Base-by-base conservation (phyloP, 139 green algal genomes). In the Coelastrella sp. region DNA sequence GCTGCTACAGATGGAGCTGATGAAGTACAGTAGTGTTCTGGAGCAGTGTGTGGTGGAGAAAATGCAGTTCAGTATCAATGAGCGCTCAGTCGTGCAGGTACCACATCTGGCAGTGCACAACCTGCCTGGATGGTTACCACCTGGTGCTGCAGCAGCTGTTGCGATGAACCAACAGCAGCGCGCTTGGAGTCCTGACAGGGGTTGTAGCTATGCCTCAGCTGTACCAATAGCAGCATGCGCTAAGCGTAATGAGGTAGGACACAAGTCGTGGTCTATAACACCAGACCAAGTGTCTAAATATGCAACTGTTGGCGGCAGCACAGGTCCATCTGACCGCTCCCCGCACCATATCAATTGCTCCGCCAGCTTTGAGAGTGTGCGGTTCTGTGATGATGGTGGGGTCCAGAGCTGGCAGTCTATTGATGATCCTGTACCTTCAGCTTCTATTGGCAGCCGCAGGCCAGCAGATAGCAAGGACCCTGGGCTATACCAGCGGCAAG, bases 21-120 rank as follows among this genome's bases (percentile, higher is more conserved):
- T 79, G 32, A 86, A 86, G 35, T 67, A 67, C 64, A 86, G 80
- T 40, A 86, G 80, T 57, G 37, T 71, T 3, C 27, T 86, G 17
- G 80, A 86, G 80, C 80, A 86, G 51, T 32, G 23, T 17, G 80
- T 86, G 11, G 25, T 80, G 19, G 50, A 86, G 25, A 50, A 76
- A 25, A 37, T 86, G 25, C 23, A 25, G 9, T 67, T 79, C 5
- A 38, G 25, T 41, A 86, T 86, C 35, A 86, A 86, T 27, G 80
- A 79, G 35, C 66, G 67, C 21, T 34, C 51, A 35, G 25, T 86
- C 25, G 50, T 80, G 21, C 50, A 51, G 35, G 21, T 86, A 5
- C 38, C 67, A 13, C 80, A 86, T 32, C 35, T 80, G 6, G 66
- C 80, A 15, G 62, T 86, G 35, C 45, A 67, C 37, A 32, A 80